Base-by-base conservation (phyloP, 768 basidiomycete genomes). In the Suillus paluster region DNA sequence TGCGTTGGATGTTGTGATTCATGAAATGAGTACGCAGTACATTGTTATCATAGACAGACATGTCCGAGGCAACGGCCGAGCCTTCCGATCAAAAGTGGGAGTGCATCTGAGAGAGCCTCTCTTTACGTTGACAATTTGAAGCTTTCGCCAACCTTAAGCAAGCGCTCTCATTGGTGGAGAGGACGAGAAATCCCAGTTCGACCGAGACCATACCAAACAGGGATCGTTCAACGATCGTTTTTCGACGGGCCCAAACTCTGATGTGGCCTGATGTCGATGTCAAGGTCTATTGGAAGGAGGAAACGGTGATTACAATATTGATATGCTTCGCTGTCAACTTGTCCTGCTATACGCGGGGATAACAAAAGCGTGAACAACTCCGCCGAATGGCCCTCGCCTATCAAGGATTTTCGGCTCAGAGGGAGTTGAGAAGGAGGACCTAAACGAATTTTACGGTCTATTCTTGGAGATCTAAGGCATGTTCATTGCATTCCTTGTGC, bases 1-100 rank as follows among this genome's bases (percentile, higher is more conserved):
- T 19, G 19, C 23, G 54, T 39, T 27, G 1, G 34, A 25, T 55
- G 25, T 15, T 25, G 25, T 38, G 36, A 55, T 38, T 4, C 19
- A 55, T 39, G 54, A 55, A 25, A 23, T 11, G 23, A 7, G 15
- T 36, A 23, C 14, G 38, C 11, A 25, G 54, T 55, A 55, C 17
- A 55, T 39, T 39, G 17, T 39, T 25, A 11, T 39, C 39, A 55
- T 55, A 38, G 36, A 54, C 23, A 23, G 21, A 25, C 14, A 15
- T 38, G 36, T 25, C 23, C 7, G 8, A 48, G 4, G 48, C 27
- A 30, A n/a, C 12, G 27, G 10, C 17, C 23, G 48, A 17, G 10
- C 0, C 11, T 0, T 10, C 5, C 27, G 1, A 27, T 15, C 14
- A 1, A 12, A 15, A n/a, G n/a, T n/a, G n/a, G n/a, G n/a, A n/a